Evolutionary conservation across 352 stramenopile species (phyloP), one percentile per base, ranked within the genome.

Genomic region (Globisporangium ultimum): DNA sequence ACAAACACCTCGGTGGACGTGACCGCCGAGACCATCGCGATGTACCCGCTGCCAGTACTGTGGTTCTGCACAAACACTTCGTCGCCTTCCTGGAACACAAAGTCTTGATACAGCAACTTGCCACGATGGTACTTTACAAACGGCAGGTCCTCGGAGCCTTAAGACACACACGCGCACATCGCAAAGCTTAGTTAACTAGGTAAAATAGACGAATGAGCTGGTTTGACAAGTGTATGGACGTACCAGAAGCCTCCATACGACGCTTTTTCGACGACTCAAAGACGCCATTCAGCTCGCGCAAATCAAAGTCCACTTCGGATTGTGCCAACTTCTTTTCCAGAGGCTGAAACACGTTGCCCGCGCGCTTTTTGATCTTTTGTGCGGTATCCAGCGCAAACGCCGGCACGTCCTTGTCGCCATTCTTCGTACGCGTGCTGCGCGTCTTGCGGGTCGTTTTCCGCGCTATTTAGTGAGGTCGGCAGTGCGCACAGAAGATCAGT

Each of bases 51-150:
- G 18, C 75, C 75, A 13, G 63, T 74, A 48, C 68, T 64, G 52
- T 82, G 71, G 65, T 89, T 78, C 63, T 83, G 77, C 55, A 91
- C 81, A 63, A 78, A 81, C 48, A 93, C 68, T 46, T 91, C 81
- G 56, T 93, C 84, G 54, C 81, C 82, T 60, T 93, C 81, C 41
- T 93, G 77, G 60, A 89, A 86, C 55, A 93, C 70, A 63, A 64
- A 76, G 57, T 91, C 81, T 56, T 72, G 77, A 52, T 93, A 93
- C 48, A 93, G 61, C 40, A 93, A 70, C 58, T 87, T 90, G 58
- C 80, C 78, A 52, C 80, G 78, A 57, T 91, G 82, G 68, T 87
- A 88, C 42, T 84, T 82, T 40, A 70, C 78, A 40, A 85, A 68
- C 15, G 72, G 69, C 15, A 75, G 61, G 36, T 79, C 58, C 53